These are phyloP conservation scores for Lasiosphaeria hispida DNA, from an alignment of 495 filamentous ascomycete species.

Conservation along the genomic window DNA sequence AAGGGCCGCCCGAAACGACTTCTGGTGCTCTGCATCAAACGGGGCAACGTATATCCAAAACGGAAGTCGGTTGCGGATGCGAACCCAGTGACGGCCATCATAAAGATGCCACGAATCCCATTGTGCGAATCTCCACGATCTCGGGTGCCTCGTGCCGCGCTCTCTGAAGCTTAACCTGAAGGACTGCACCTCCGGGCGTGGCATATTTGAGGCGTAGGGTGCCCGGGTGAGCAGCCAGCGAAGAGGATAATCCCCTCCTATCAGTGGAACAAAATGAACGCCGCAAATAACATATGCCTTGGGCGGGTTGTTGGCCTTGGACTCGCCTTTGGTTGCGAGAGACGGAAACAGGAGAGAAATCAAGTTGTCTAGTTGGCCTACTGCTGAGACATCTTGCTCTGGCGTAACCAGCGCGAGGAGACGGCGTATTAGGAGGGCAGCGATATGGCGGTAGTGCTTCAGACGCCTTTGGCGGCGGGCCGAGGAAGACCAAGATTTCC, in stretches of 20 bases:
- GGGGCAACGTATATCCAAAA: slow-evolving; percentile 48
- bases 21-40: slow-evolving; percentile 48
- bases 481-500: slow-evolving; percentile 13
- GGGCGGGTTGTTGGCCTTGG: slow-evolving; percentile 13
- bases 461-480: slow-evolving; percentile 27
- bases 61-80: slow-evolving; percentile 44
- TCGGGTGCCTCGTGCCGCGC: slow-evolving; percentile 5
- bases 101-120: slow-evolving; percentile 57
- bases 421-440: slow-evolving; percentile 38
- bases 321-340: slow-evolving; percentile 13
- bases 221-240: slow-evolving; percentile 43
- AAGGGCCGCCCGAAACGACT: slow-evolving; percentile 40
- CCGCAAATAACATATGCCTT: slow-evolving; percentile 54
- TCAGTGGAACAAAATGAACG: slow-evolving; percentile 52
- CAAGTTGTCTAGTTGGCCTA: slow-evolving; percentile 33
- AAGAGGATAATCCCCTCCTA: slow-evolving; percentile 11
- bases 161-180: slow-evolving; percentile 6
- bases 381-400: slow-evolving; percentile 28
- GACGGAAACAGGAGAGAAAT: slow-evolving; percentile 39
- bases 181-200: slow-evolving; percentile 21
- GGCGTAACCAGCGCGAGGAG: slow-evolving; percentile 42
- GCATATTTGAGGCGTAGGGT: slow-evolving; percentile 33
- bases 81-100: slow-evolving; percentile 85
- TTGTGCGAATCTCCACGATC: slow-evolving; percentile 9
- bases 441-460: slow-evolving; percentile 35